Evolutionary conservation across 768 basidiomycete species (phyloP).

Genomic region (Ramaria rubella): DNA sequence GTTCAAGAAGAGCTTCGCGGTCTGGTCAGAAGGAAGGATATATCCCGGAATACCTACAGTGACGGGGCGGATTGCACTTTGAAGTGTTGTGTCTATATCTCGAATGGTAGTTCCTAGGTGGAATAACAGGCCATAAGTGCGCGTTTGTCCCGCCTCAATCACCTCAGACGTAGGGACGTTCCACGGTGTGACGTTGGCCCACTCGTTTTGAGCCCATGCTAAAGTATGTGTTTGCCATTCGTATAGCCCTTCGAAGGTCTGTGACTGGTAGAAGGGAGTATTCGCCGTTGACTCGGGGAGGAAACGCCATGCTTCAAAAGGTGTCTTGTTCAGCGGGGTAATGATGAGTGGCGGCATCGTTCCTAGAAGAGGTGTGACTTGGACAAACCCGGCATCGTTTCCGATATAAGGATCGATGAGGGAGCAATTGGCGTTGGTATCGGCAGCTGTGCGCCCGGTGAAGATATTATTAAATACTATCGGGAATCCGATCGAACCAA

Average conservation of each 20-base stretch:
- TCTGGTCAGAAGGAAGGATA: conserved; percentile 42
- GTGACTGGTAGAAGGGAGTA: conserved; percentile 46
- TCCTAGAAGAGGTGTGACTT: conserved; percentile 47
- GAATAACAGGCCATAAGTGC: conserved; percentile 50
- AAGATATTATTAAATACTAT: conserved; percentile 57
- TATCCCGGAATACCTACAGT: conserved; percentile 50
- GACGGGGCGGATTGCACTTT: conserved; percentile 37
- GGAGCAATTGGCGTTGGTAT: conserved; percentile 47
- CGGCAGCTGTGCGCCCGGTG: conserved; percentile 43
- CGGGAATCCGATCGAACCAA: conserved; percentile 46
- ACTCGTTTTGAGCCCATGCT: conserved; percentile 50
- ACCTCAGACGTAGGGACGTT: conserved; percentile 44
- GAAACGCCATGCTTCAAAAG: conserved; percentile 56
- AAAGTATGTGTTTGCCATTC: conserved; percentile 57
- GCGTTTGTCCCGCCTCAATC: conserved; percentile 40
- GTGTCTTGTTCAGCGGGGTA: conserved; percentile 35
- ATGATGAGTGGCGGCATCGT: conserved; percentile 48
- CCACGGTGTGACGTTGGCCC: conserved; percentile 46
- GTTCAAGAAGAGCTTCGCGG: conserved; percentile 46
- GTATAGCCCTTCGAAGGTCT: conserved; percentile 53
- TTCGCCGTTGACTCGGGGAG: conserved; percentile 42
- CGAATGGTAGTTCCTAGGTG: conserved; percentile 44
- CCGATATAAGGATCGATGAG: conserved; percentile 54
- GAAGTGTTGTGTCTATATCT: conserved; percentile 40
- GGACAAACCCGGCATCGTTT: conserved; percentile 49